Evolutionary conservation across 2,329 filamentous ascomycete species (phyloP), one percentile per base, ranked within the genome.

Genomic region (Lecanosticta acicola): DNA sequence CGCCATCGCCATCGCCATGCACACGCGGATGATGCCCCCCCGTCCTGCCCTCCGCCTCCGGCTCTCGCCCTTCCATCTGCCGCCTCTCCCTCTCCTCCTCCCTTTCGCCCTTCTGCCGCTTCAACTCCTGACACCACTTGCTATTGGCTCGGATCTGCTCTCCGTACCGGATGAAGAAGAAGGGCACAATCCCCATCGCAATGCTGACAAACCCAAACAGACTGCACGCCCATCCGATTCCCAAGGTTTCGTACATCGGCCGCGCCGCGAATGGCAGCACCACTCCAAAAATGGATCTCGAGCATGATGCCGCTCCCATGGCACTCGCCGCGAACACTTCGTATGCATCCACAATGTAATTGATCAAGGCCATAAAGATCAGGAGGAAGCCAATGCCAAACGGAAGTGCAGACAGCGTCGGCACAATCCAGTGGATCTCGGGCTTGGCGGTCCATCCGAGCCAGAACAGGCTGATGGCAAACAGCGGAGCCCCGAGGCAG

Each of bases 231-330:
- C 85, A 89, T 50, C 83, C 79, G 48, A 83, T 78, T 13, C 85
- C 85, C 18, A 90, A 71, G 19, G 69, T 74, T 7, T 77, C 63
- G 60, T 88, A 91, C 81, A 90, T 69, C 0, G 72, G 70, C 39
- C 59, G 61, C 20, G 71, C 67, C 0, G 70, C 71, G 53, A 74
- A 74, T 7, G 72, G 72, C 17, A 74, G 43, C 2, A 71, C 63
- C 0, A 87, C 87, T 49, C 84, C 89, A 71, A 94, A 93, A 16
- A 76, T 73, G 53, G 83, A 88, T 43, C 90, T 78, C 46, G 85
- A 78, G 64, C 93, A 87, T 38, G 83, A 84, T 60, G 94, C 93
- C 36, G 88, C 87, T 10, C 89, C 87, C 65, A 95, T 74, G 3
- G 88, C 87, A 47, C 77, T 82, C 38, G 85, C 85, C 19, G 85